Conservation (phyloP, 495 filamentous ascomycete genomes). For the Tetracladium marchalianum region DNA sequence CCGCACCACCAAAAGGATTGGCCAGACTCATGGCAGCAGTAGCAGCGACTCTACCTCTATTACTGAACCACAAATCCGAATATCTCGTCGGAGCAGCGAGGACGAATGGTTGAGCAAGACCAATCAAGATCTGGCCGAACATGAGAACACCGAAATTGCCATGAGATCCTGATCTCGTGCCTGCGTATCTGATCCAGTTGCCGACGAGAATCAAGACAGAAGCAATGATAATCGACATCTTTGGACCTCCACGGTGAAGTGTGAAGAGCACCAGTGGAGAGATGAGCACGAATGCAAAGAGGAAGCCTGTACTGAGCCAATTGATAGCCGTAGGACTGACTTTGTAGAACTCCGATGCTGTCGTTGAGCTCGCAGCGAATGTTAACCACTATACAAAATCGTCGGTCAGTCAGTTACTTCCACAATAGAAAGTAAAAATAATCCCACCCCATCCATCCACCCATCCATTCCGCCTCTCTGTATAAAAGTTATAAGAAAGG, state of each 20-base stretch:
- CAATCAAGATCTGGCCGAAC: slow-evolving; percentile 91
- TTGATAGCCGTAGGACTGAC: slow-evolving; percentile 74
- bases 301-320: slow-evolving; percentile 80
- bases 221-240: slow-evolving; percentile 62
- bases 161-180: slow-evolving; percentile 43
- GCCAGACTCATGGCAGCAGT: slow-evolving; percentile 79
- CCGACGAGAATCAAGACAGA: slow-evolving; percentile 66
- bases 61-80: slow-evolving; percentile 90
- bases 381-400: slow-evolving; percentile 68
- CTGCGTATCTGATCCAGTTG: slow-evolving; percentile 90
- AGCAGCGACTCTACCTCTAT: slow-evolving; percentile 70
- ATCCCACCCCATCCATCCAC: no score
- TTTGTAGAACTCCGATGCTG: slow-evolving; percentile 63
- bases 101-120: slow-evolving; percentile 86
- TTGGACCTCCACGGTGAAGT: slow-evolving; percentile 71
- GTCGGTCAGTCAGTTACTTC: neutral
- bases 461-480: neutral
- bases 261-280: slow-evolving; percentile 68
- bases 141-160: slow-evolving; percentile 66
- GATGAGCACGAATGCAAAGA: slow-evolving; percentile 71
- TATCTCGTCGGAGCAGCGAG: slow-evolving; percentile 84
- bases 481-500: neutral
- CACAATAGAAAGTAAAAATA: neutral
- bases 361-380: slow-evolving; percentile 75
- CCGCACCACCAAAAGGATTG: slow-evolving; percentile 79